Conservation (phyloP, 768 basidiomycete species). For the Pulveroboletus sp. region DNA sequence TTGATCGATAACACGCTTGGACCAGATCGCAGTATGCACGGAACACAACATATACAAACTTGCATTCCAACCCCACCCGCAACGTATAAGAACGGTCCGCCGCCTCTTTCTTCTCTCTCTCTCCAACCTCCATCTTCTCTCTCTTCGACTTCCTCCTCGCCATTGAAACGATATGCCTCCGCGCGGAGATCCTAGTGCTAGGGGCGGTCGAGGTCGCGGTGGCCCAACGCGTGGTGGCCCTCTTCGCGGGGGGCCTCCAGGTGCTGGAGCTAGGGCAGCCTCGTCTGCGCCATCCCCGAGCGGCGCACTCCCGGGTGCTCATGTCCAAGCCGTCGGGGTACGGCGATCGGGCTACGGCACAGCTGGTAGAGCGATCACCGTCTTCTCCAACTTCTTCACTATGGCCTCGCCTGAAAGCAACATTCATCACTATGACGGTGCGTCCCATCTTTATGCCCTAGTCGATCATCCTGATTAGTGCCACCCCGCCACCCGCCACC, state of each 20-base stretch:
- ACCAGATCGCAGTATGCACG: conserved; percentile 4
- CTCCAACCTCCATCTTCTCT: conserved; percentile 20
- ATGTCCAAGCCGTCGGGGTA: conserved; percentile 60
- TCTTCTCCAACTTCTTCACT: conserved; percentile 61
- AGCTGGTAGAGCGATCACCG: conserved; percentile 43
- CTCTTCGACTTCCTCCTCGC: not conserved
- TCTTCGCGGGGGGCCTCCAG: conserved; percentile 27
- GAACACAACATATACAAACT: conserved; percentile 30
- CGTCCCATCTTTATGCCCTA: conserved; percentile 33
- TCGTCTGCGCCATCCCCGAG: conserved; percentile 32
- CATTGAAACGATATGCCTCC: conserved; percentile 38
- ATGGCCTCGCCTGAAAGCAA: conserved; percentile 57
- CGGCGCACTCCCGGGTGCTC: conserved; percentile 30
- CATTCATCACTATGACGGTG: conserved; percentile 81
- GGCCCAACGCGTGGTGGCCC: conserved; percentile 29
- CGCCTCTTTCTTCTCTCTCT: conserved; percentile 9
- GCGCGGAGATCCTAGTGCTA: conserved; percentile 21
- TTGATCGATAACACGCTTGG: conserved; percentile 25
- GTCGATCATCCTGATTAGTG: conserved; percentile 23
- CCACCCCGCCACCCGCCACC: not conserved
- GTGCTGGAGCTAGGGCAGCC: conserved; percentile 14
- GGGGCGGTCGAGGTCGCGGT: conserved; percentile 26
- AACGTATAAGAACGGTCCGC: conserved; percentile 19
- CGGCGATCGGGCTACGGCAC: conserved; percentile 63
- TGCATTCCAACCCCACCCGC: not conserved